Conservation (phyloP, 116 monocot genomes). For the Thalassia testudinum region DNA sequence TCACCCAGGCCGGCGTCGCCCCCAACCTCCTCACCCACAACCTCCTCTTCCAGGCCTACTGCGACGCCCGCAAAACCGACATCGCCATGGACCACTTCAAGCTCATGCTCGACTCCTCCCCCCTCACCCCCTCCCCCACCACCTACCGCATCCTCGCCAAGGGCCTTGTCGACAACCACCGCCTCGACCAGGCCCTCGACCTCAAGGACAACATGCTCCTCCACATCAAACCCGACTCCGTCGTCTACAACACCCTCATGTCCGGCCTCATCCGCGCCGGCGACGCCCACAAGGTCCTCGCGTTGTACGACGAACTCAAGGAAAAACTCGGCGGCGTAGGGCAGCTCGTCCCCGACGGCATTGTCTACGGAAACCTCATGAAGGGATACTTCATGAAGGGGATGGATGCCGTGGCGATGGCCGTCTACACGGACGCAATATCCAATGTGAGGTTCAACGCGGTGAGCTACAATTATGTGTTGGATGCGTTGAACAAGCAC, state of each 20-base stretch:
- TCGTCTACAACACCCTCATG: slow-evolving; percentile 77
- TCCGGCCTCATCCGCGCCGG: slow-evolving; percentile 39
- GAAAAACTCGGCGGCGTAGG: slow-evolving; percentile 65
- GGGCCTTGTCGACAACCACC: slow-evolving; percentile 55
- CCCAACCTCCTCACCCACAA: slow-evolving; percentile 79
- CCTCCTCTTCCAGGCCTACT: slow-evolving; percentile 79
- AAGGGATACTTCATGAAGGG: slow-evolving; percentile 74
- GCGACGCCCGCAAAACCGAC: slow-evolving; percentile 77
- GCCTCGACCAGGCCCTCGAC: slow-evolving; percentile 51
- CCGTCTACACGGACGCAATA: slow-evolving; percentile 32
- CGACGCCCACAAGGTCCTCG: slow-evolving; percentile 36
- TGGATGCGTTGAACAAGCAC: slow-evolving; percentile 62
- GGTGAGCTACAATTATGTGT: slow-evolving; percentile 71
- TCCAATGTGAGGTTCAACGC: slow-evolving; percentile 62
- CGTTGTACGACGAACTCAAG: slow-evolving; percentile 51
- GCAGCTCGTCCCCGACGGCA: slow-evolving; percentile 34
- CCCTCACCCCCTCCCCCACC: slow-evolving; percentile 63
- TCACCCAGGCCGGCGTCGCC: slow-evolving; percentile 78
- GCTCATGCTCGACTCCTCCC: slow-evolving; percentile 41
- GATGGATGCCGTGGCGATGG: slow-evolving; percentile 67
- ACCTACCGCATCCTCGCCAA: slow-evolving; percentile 78
- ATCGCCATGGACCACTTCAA: slow-evolving; percentile 85
- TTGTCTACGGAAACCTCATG: slow-evolving; percentile 82
- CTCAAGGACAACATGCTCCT: slow-evolving; percentile 84
- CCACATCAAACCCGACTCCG: slow-evolving; percentile 39